phyloP scores from a whole-genome alignment of 371 early-diverging fungal species.

The Saksenaea oblongispora region DNA sequence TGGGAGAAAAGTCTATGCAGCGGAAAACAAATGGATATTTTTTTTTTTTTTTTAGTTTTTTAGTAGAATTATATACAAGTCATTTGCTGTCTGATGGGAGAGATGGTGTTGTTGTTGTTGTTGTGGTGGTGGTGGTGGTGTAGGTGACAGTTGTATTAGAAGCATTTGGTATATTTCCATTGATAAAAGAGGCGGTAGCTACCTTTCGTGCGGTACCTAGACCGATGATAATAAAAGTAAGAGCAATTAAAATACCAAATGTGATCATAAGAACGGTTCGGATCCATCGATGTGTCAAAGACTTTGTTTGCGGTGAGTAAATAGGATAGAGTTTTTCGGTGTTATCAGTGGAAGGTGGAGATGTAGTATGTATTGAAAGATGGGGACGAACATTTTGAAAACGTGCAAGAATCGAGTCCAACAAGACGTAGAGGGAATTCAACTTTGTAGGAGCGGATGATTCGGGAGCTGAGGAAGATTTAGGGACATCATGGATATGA shows the following conservation, averaged over 20 bases:
- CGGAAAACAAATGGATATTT: too few relatives aligned
- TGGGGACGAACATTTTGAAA: not conserved
- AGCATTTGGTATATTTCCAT: not conserved
- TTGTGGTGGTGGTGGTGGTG: not conserved
- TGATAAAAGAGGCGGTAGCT: not conserved
- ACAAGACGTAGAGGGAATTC: not conserved
- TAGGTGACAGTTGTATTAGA: not conserved
- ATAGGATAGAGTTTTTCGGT: not conserved
- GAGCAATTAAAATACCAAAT: conserved; percentile 11
- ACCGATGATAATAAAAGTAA: conserved; percentile 20
- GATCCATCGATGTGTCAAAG: conserved; percentile 4
- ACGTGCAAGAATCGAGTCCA: not conserved
- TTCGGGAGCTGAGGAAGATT: not conserved
- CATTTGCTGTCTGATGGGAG: too few relatives aligned
- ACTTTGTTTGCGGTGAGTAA: not conserved
- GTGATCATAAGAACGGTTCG: conserved; percentile 14
- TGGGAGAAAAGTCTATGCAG: too few relatives aligned
- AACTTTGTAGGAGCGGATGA: not conserved
- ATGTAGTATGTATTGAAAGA: not conserved
- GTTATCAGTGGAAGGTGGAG: not conserved
- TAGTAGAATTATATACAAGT: too few relatives aligned
- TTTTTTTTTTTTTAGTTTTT: too few relatives aligned
- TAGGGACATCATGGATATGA: not conserved
- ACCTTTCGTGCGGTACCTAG: conserved; percentile 15
- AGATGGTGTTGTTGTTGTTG: not conserved